A percentile compares a stretch with the other conserved stretches of the same genome.
Evolutionary conservation across 2,329 filamentous ascomycete genomes (phyloP).

Genomic region (Scortechinia acanthostroma): DNA sequence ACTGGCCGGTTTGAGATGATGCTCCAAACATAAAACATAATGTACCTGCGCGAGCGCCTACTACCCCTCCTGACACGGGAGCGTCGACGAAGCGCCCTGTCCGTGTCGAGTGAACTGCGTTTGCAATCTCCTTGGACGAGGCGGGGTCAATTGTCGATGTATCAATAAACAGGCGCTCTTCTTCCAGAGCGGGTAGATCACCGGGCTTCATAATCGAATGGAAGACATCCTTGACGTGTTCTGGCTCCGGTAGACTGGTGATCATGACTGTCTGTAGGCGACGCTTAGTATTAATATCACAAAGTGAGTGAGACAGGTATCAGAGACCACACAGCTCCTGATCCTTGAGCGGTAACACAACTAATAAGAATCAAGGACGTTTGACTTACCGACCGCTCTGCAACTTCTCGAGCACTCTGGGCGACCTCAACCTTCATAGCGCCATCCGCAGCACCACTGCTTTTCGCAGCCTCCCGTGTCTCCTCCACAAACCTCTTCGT

Average conservation of each 20-base stretch:
- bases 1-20: not conserved
- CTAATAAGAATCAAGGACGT: too few relatives aligned
- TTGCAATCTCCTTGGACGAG: not conserved
- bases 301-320: not conserved
- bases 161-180: constrained; percentile 2
- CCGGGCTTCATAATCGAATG: not conserved
- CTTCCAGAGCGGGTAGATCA: not conserved
- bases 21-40: not conserved
- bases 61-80: not conserved
- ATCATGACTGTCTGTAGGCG: not conserved
- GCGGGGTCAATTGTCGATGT: not conserved
- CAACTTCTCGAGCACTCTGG: not conserved
- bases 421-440: not conserved
- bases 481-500: not conserved
- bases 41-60: not conserved
- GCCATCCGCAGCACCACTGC: not conserved
- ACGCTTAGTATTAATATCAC: not conserved
- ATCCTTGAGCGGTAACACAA: too few relatives aligned
- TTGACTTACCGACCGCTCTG: not conserved
- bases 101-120: not conserved
- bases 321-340: too few relatives aligned
- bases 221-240: not conserved
- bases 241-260: not conserved
- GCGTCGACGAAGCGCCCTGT: not conserved
- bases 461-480: not conserved